Conservation (phyloP, 495 filamentous ascomycete genomes). For the Xylaria bambusicola region DNA sequence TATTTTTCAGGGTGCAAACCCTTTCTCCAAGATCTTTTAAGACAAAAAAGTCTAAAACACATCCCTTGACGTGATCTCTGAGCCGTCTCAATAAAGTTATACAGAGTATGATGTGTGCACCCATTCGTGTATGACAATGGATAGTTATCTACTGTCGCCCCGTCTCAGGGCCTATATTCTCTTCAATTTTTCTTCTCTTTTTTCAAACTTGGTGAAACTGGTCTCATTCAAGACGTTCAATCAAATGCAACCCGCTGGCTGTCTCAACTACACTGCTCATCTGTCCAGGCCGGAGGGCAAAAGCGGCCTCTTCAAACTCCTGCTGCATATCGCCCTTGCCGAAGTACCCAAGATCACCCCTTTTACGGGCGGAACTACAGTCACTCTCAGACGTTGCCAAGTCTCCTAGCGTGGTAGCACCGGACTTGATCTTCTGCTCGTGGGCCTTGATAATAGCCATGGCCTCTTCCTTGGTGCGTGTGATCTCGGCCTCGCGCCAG, state of each 20-base stretch:
- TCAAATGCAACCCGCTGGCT: slow-evolving; percentile 92
- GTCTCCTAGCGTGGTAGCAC: slow-evolving; percentile 68
- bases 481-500: slow-evolving; percentile 89
- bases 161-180: background rate
- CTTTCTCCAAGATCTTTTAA: background rate
- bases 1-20: background rate
- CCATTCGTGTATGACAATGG: background rate
- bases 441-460: slow-evolving; percentile 71
- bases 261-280: slow-evolving; percentile 86
- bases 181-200: background rate
- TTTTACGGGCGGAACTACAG: slow-evolving; percentile 91
- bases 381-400: slow-evolving; percentile 88
- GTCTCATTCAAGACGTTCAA: slow-evolving; percentile 58
- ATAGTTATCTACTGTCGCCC: background rate
- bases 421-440: slow-evolving; percentile 70
- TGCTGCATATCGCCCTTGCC: slow-evolving; percentile 95
- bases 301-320: slow-evolving; percentile 95
- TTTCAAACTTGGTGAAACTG: background rate
- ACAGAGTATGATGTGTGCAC: background rate
- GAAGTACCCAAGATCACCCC: slow-evolving; percentile 94
- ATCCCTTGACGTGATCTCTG: background rate
- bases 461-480: slow-evolving; percentile 83
- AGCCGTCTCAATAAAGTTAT: background rate
- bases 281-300: slow-evolving; percentile 80
- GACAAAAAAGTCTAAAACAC: background rate